Evolutionary conservation across 805 yeast genomes (phyloP).

Genomic region (Kodamaea nitidulidarum): DNA sequence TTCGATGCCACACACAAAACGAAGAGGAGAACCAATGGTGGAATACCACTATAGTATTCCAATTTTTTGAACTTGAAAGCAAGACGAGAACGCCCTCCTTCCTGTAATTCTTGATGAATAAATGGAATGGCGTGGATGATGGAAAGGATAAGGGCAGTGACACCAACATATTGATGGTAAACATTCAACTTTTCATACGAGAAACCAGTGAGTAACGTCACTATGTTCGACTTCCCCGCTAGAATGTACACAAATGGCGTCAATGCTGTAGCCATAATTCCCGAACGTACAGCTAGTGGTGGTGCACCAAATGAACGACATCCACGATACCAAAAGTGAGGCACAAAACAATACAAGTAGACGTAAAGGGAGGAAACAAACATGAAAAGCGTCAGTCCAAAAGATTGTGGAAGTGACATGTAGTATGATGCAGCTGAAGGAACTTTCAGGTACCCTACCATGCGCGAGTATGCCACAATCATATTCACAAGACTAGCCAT

Average conservation of each 20-base stretch:
- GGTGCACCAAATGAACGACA: slow-evolving; percentile 57
- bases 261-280: slow-evolving; percentile 46
- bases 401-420: slow-evolving; percentile 32
- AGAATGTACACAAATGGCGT: slow-evolving; percentile 48
- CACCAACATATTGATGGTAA: slow-evolving; percentile 47
- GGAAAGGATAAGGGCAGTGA: slow-evolving; percentile 39
- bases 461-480: slow-evolving; percentile 30
- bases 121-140: slow-evolving; percentile 52
- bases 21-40: slow-evolving; percentile 44
- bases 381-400: slow-evolving; percentile 37
- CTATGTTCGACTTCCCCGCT: slow-evolving; percentile 51
- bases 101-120: slow-evolving; percentile 38
- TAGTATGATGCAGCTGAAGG: slow-evolving; percentile 21
- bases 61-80: slow-evolving; percentile 16
- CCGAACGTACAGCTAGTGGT: slow-evolving; percentile 54
- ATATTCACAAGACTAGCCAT: slow-evolving; percentile 23
- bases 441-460: slow-evolving; percentile 31
- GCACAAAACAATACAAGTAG: slow-evolving; percentile 38
- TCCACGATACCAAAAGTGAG: slow-evolving; percentile 48
- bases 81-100: slow-evolving; percentile 43
- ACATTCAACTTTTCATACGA: slow-evolving; percentile 53
- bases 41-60: slow-evolving; percentile 40
- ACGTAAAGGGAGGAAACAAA: slow-evolving; percentile 30
- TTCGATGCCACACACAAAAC: slow-evolving; percentile 43
- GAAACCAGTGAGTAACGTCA: slow-evolving; percentile 48